Percentiles rank a stretch among this genome's conserved stretches.
phyloP scores from a whole-genome alignment of 495 filamentous ascomycete species.

The Massariosphaeria phaeospora region DNA sequence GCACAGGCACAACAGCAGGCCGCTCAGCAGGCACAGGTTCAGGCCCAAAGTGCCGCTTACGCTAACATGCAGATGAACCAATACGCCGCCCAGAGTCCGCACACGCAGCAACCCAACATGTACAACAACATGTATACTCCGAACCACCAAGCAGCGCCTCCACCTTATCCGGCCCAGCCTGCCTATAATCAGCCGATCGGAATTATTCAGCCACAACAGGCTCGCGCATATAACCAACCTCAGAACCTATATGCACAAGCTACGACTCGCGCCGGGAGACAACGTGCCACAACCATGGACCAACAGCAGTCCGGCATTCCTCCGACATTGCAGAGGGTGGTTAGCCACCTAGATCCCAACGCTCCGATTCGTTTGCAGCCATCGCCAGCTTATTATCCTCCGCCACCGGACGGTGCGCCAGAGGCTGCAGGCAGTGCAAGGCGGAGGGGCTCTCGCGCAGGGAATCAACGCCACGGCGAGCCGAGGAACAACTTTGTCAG shows the following conservation, averaged over 20 bases:
- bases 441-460: conserved; percentile 71
- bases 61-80: conserved; percentile 57
- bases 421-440: conserved; percentile 64
- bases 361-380: conserved; percentile 92
- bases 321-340: conserved; percentile 88
- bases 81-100: conserved; percentile 49
- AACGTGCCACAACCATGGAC: conserved; percentile 93
- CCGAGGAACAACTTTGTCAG: conserved; percentile 85
- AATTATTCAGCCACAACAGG: conserved; percentile 62
- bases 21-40: conserved; percentile 45
- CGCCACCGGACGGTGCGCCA: conserved; percentile 79
- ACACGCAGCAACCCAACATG: conserved; percentile 40
- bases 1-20: conserved; percentile 41
- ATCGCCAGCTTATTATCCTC: conserved; percentile 95
- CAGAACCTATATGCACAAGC: conserved; percentile 83
- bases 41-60: conserved; percentile 52
- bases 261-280: conserved; percentile 72
- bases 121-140: conserved; percentile 81
- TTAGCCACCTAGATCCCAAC: conserved; percentile 91
- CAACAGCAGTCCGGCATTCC: conserved; percentile 89
- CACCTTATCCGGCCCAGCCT: conserved; percentile 72
- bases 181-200: conserved; percentile 70
- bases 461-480: conserved; percentile 50
- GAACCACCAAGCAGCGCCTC: conserved; percentile 70
- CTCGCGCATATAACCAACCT: conserved; percentile 61